phyloP scores from a whole-genome alignment of 228 moss, liverwort and hornwort genomes.

The Sphagnum fallax region DNA sequence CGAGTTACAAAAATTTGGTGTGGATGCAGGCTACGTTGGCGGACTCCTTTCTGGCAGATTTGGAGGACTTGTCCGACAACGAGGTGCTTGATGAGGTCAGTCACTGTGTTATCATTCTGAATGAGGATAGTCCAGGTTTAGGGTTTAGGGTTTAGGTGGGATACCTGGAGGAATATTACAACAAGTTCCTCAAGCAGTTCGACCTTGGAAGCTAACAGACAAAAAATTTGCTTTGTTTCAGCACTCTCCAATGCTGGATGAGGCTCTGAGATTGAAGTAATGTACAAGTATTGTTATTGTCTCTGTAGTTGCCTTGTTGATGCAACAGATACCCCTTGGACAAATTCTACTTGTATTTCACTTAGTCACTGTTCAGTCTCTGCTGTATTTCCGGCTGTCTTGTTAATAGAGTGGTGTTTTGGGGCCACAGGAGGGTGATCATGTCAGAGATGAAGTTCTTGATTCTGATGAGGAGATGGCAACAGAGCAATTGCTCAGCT shows the following conservation, averaged over 20 bases:
- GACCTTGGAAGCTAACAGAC: too few species aligned
- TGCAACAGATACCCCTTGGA: not conserved
- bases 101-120: not conserved
- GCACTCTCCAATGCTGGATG: too few species aligned
- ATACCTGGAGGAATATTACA: not conserved
- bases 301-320: not conserved
- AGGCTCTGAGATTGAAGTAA: too few species aligned
- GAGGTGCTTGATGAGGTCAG: slow-evolving; percentile 70
- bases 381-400: too few species aligned
- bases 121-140: not conserved
- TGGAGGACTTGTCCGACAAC: slow-evolving; percentile 90
- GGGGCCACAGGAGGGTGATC: slow-evolving; percentile 61
- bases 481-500: slow-evolving; percentile 62
- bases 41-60: slow-evolving; percentile 90
- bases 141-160: not conserved
- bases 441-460: slow-evolving; percentile 45
- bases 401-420: not conserved
- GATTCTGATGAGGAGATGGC: slow-evolving; percentile 69
- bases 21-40: slow-evolving; percentile 70
- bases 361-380: not conserved
- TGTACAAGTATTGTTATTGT: not conserved
- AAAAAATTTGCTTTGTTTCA: too few species aligned
- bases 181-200: not conserved
- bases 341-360: not conserved
- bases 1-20: too few species aligned